These are phyloP conservation scores for Boletus sensibilis DNA, from an alignment of 768 basidiomycete species.

Conservation along the genomic window DNA sequence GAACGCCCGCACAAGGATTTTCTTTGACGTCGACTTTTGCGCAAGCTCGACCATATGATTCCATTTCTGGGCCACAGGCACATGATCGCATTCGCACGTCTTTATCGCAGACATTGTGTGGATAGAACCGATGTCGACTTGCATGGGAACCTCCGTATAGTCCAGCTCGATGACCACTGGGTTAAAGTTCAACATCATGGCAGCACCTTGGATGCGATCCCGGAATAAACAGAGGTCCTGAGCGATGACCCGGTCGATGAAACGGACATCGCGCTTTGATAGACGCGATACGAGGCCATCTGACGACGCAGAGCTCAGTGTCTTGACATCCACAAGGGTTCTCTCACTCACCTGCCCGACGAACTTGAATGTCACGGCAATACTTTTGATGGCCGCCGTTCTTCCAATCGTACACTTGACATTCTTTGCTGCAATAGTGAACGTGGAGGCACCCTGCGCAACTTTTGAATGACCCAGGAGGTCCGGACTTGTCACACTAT, in stretches of 20 bases:
- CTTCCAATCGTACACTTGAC: slow-evolving; percentile 32
- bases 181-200: background rate
- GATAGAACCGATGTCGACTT: slow-evolving; percentile 18
- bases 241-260: slow-evolving; percentile 26
- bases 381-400: slow-evolving; percentile 27
- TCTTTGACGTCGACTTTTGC: slow-evolving; percentile 19
- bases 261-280: slow-evolving; percentile 22
- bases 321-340: background rate
- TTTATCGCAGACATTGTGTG: slow-evolving; percentile 5
- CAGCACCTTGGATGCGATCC: slow-evolving; percentile 17
- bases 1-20: slow-evolving; percentile 29
- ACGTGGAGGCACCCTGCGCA: slow-evolving; percentile 31
- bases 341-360: slow-evolving; percentile 22
- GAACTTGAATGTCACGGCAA: slow-evolving; percentile 28
- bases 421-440: slow-evolving; percentile 32
- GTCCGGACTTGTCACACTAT: slow-evolving; percentile 28
- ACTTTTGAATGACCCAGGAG: slow-evolving; percentile 26
- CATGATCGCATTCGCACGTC: slow-evolving; percentile 27
- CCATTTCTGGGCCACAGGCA: slow-evolving; percentile 25
- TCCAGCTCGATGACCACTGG: slow-evolving; percentile 28
- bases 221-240: slow-evolving; percentile 17
- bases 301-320: slow-evolving; percentile 5
- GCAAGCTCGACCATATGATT: slow-evolving; percentile 29
- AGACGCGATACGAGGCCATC: slow-evolving; percentile 23
- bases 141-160: slow-evolving; percentile 21